Evolutionary conservation across 2,329 filamentous ascomycete species (phyloP), one percentile per base, ranked within the genome.

Genomic region (Hortaea sp.): DNA sequence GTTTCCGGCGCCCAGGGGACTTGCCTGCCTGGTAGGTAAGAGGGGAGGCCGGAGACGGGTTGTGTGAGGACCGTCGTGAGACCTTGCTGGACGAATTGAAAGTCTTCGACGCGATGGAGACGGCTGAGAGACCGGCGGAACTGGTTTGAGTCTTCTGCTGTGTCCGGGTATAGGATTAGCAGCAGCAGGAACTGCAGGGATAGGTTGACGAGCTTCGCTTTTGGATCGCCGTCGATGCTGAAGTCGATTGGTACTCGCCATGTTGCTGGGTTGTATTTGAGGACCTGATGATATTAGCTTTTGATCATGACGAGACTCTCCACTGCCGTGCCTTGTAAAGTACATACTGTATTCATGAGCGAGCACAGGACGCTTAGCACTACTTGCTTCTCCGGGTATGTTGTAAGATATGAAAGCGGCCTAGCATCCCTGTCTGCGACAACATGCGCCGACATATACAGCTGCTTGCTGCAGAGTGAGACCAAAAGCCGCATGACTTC

Each of bases 231-330:
- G 59, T 95, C 89, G 61, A 88, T 90, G 68, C 90, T 92, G 41
- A 95, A 78, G 45, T 89, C 56, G 63, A 95, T 95, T 6, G 92
- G 90, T 11, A 97, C 85, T 39, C 86, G 81, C 90, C 92, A 98
- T 49, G 81, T 85, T 6, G 88, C 87, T 27, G 90, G 88, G 57
- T 97, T 97, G 66, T 95, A 97, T 64, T 97, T 95, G 53, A 52
- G 38, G 6, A 50, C 43, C 38, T 43, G 32, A 12, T 32, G 12
- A 29, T 10, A 5, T 13, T 20, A 9, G n/a, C 32, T 35, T 2
- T 9, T 35, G 7, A 35, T 9, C 32, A 5, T 40, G 9, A 10
- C 38, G 3, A 35, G n/a, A 35, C 2, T n/a, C 7, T 35, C 32
- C 9, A 35, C 32, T 35, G n/a, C n/a, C 32, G 7, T 35, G 2